Evolutionary conservation across 2,329 filamentous ascomycete genomes (phyloP), one percentile per base, ranked within the genome.

Genomic region (Aspergillus sp.): DNA sequence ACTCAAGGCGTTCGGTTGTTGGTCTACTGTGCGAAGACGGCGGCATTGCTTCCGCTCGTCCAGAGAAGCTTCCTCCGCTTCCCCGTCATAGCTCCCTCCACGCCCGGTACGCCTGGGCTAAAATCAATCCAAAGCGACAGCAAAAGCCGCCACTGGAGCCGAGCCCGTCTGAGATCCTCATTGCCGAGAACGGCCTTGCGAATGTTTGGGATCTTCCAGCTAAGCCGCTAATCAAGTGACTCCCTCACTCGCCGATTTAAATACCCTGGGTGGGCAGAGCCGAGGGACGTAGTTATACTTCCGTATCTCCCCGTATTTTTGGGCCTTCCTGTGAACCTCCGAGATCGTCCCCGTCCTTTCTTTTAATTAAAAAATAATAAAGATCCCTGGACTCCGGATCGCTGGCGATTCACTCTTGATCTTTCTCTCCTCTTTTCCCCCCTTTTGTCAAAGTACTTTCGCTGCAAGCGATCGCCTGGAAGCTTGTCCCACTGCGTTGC

Each of bases 11-110:
- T 48, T 17, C 36, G 32, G 21, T 52, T 48, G 28, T 28, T 55
- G 57, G 28, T 63, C 58, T 51, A 55, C 55, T 60, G 49, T 58
- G 45, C 50, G 19, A 38, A 41, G 25, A 25, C 30, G n/a, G 55
- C 50, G 47, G 57, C 43, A 49, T 57, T 32, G 64, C 70, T 73
- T 75, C 73, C 73, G 73, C 69, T 75, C 73, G 73, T 74, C 73
- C 73, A 75, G 69, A 43, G 50, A 41, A 53, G 41, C 66, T 65
- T 50, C 67, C 69, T 74, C 73, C 73, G 71, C 72, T 72, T 70
- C 73, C 71, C 72, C 73, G 73, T 75, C 70, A 67, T 67, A 66
- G 63, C 66, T 69, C 64, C 32, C 67, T 69, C 67, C 68, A 63
- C 65, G 59, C 56, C 48, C 57, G 54, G 38, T 53, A 36, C 32